Percentiles rank a stretch among this genome's conserved stretches.
These are phyloP conservation scores for Malassezia pachydermatis DNA, from an alignment of 1,284 basidiomycete species.

Conservation along the genomic window DNA sequence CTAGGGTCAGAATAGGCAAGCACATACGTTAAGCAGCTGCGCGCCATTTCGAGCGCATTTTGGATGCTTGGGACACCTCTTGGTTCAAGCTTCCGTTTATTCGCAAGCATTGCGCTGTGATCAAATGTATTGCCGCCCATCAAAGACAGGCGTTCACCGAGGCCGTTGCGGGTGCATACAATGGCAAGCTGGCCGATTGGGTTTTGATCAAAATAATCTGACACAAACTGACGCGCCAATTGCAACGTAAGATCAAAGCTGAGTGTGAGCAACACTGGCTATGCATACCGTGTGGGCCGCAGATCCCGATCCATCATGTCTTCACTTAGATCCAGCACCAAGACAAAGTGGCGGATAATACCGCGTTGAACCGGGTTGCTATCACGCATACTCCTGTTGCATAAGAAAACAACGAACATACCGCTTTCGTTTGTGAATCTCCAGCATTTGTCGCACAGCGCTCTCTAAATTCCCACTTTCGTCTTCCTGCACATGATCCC, in stretches of 20 bases:
- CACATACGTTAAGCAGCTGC: slow-evolving; percentile 53
- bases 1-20: not conserved
- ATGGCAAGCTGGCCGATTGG: slow-evolving; percentile 69
- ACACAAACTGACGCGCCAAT: slow-evolving; percentile 67
- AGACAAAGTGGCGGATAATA: slow-evolving; percentile 87
- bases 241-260: slow-evolving; percentile 62
- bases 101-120: slow-evolving; percentile 70
- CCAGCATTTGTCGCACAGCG: slow-evolving; percentile 78
- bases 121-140: slow-evolving; percentile 92
- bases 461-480: slow-evolving; percentile 79
- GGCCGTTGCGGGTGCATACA: slow-evolving; percentile 41
- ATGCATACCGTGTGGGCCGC: slow-evolving; percentile 62
- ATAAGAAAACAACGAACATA: not conserved
- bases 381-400: slow-evolving; percentile 56
- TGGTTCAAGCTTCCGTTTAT: slow-evolving; percentile 78
- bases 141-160: slow-evolving; percentile 39
- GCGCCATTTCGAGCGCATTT: slow-evolving; percentile 85
- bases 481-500: slow-evolving; percentile 95
- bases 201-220: slow-evolving; percentile 99
- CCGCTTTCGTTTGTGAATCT: slow-evolving; percentile 60
- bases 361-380: slow-evolving; percentile 78
- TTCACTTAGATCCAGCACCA: slow-evolving; percentile 77
- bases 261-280: not conserved
- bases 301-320: slow-evolving; percentile 93
- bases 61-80: slow-evolving; percentile 87